A percentile compares a stretch with the other conserved stretches of the same genome.
Evolutionary conservation across 345 rosid species (phyloP).

Genomic region (Salix purpurea): DNA sequence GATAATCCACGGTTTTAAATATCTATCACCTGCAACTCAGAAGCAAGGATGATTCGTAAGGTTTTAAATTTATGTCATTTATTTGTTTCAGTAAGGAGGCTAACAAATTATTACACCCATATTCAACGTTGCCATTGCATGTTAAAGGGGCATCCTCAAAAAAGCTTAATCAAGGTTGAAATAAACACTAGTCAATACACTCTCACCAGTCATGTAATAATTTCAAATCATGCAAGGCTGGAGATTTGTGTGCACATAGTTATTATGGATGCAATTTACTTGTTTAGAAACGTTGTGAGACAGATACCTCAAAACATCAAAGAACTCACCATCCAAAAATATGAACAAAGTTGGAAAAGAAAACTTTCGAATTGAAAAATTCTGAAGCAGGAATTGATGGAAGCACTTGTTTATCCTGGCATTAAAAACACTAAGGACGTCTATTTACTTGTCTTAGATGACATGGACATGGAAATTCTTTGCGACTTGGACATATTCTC

Average conservation of each 20-base stretch:
- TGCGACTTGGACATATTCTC: background rate
- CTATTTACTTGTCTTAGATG: background rate
- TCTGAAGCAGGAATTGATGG: background rate
- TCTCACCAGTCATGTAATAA: background rate
- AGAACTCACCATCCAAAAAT: background rate
- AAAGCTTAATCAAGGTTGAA: background rate
- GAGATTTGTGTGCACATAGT: background rate
- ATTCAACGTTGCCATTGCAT: background rate
- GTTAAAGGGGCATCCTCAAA: background rate
- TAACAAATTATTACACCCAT: background rate
- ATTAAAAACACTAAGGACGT: background rate
- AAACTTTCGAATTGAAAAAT: background rate
- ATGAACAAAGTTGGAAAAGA: background rate
- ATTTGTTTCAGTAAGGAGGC: background rate
- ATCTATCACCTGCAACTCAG: slow-evolving; percentile 72
- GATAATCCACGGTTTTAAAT: slow-evolving; percentile 91
- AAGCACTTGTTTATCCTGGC: background rate
- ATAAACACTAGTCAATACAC: background rate
- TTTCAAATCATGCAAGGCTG: background rate
- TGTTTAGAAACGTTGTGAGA: background rate
- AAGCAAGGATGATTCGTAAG: background rate
- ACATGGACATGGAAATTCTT: background rate
- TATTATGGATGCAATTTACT: background rate
- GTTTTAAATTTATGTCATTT: background rate
- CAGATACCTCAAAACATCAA: background rate